These are phyloP conservation scores for Batrachochytrium dendrobatidis DNA, from an alignment of 371 early-diverging fungal species.

Conservation along the genomic window DNA sequence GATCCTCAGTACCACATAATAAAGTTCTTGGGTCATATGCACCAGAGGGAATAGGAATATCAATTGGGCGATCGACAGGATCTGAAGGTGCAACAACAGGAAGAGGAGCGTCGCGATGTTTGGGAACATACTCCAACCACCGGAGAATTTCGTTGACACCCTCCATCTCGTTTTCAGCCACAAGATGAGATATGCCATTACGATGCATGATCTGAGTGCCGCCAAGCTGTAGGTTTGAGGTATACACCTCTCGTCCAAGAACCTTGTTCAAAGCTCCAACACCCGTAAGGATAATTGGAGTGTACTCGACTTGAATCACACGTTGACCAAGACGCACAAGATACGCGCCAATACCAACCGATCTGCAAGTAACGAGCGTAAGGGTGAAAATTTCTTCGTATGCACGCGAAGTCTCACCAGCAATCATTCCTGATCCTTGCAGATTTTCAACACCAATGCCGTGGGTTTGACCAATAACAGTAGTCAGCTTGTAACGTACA, in stretches of 20 bases:
- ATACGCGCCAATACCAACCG: conserved; percentile 99
- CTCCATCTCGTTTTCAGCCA: conserved; percentile 89
- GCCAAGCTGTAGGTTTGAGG: conserved; percentile 96
- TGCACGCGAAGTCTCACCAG: conserved; percentile 93
- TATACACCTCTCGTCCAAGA: conserved; percentile 95
- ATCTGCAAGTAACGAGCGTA: conserved; percentile 94
- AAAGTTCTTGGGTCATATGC: conserved; percentile 88
- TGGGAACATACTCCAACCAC: conserved; percentile 92
- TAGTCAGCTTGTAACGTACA: conserved; percentile 73
- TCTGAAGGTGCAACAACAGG: conserved; percentile 36
- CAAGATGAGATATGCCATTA: conserved; percentile 96
- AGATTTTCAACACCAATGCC: conserved; percentile 99
- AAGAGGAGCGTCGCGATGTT: conserved; percentile 46
- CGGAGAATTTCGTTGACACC: conserved; percentile 88
- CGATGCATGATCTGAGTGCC: conserved; percentile 98
- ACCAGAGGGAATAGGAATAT: conserved; percentile 30
- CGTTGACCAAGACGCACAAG: conserved; percentile 97
- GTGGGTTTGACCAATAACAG: conserved; percentile 83
- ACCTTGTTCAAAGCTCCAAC: conserved; percentile 98
- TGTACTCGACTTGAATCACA: conserved; percentile 93
- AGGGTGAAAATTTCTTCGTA: conserved; percentile 96
- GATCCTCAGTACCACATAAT: conserved; percentile 71
- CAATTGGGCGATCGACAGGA: conserved; percentile 32
- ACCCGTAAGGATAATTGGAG: conserved; percentile 97
- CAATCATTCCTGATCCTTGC: conserved; percentile 95